Evolutionary conservation across 305 asterid genomes (phyloP), one percentile per base, ranked within the genome.

Genomic region (Stenogyne calaminthoides): DNA sequence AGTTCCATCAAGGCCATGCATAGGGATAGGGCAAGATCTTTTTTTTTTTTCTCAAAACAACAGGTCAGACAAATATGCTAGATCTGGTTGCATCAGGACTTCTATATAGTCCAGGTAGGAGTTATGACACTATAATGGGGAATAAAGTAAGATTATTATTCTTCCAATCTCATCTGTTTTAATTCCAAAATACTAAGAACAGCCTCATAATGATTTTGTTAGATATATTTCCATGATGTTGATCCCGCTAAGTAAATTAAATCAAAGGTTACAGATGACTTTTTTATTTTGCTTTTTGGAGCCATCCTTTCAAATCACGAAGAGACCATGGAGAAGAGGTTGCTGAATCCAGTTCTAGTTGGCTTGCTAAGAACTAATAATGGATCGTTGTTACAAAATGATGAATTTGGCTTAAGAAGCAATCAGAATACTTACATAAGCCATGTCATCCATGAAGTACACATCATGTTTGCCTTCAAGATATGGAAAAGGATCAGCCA

Each of bases 391-490:
- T n/a, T n/a, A n/a, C n/a, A n/a, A n/a, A n/a, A n/a, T 8, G 67
- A 62, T 39, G 55, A 40, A 71, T 36, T 49, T 70, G 58, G 47
- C 19, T n/a, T 15, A 55, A 32, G 70, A 72, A 42, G 34, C 76
- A 80, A 67, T 15, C 27, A 22, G 54, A 5, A 64, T 36, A 85
- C 97, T 85, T 88, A 95, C 99, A 70, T 79, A 88, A 82, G 98
- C 83, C 99, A 92, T 92, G 84, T 95, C 98, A 67, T 95, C 99
- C 73, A 82, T 92, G 84, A 95, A 90, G 84, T 95, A 92, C 78
- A 92, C 90, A 77, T 95, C 99, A 80, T 95, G 97, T 76, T 89
- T 70, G 76, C 99, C 99, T 84, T 81, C 76, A 76, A 95, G 78
- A 83, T 87, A 89, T 51, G 92, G 88, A 85, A 95, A 95, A n/a